Conservation (phyloP, 129 eudicot species). For the Helichrysum umbraculigerum region DNA sequence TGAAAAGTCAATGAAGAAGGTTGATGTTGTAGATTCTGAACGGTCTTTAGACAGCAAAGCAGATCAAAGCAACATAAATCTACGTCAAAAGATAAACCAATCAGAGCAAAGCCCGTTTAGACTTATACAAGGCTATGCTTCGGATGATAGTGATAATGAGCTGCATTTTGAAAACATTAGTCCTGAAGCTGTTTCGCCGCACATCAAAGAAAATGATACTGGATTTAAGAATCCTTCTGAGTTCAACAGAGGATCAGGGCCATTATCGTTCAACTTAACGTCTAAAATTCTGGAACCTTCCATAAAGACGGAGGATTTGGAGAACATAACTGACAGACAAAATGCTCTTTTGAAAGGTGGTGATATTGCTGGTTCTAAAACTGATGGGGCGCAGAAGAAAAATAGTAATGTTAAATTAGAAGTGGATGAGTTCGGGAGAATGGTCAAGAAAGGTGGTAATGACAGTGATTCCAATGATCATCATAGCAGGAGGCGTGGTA, state of each 20-base stretch:
- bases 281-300: slow-evolving; percentile 32
- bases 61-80: slow-evolving; percentile 14
- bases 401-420: slow-evolving; percentile 34
- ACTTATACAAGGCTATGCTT: slow-evolving; percentile 63
- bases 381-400: slow-evolving; percentile 31
- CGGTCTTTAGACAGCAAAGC: background rate
- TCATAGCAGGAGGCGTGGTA: slow-evolving; percentile 52
- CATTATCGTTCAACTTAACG: slow-evolving; percentile 3
- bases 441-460: slow-evolving; percentile 66
- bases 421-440: slow-evolving; percentile 90
- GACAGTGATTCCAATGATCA: slow-evolving; percentile 73
- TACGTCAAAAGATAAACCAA: slow-evolving; percentile 35
- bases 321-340: slow-evolving; percentile 27
- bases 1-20: slow-evolving; percentile 20
- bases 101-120: slow-evolving; percentile 51
- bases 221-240: slow-evolving; percentile 23
- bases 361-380: slow-evolving; percentile 24
- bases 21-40: slow-evolving; percentile 15
- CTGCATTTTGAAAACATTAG: slow-evolving; percentile 38
- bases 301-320: slow-evolving; percentile 19
- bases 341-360: slow-evolving; percentile 19
- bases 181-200: slow-evolving; percentile 27
- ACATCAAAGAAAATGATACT: slow-evolving; percentile 1
- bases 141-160: slow-evolving; percentile 50
- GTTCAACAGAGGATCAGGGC: slow-evolving; percentile 24